Evolutionary conservation across 106 monocot species (phyloP), one percentile per base, ranked within the genome.

Genomic region (Triglochin maritima): DNA sequence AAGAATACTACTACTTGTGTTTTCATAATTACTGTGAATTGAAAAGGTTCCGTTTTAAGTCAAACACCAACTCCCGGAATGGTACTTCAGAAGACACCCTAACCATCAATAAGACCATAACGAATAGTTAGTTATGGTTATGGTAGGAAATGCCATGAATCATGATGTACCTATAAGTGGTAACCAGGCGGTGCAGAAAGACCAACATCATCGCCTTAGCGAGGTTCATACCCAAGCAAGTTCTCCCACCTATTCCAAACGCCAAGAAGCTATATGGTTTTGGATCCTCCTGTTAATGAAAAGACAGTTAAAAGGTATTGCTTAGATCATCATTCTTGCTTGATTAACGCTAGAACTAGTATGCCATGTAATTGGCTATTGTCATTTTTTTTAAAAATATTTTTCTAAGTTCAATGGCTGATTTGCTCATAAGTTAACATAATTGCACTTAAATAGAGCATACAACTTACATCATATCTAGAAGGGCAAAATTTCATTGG

Each of bases 161-260:
- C 13, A 46, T 46, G 6, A 45, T 46, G 4, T 17, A 91, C 90
- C 81, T 87, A 66, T 75, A 91, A 49, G 59, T 85, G 2, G 87
- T 92, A 60, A 85, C 70, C 9, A 92, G 80, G 4, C 81, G 77
- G 58, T 87, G 87, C 4, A 92, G 78, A 64, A 92, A 92, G 44
- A 92, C 77, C 10, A 85, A 55, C 85, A 92, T 87, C 87, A 87
- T 85, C n/a, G 76, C 78, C 79, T 79, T 92, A 44, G 91, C 91
- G 9, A 87, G 66, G 69, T 92, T 92, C 78, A 92, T 92, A 17
- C 91, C 91, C 78, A 92, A 70, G 74, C 91, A 92, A 44, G 71
- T 85, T 69, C 85, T 92, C 10, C 76, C 82, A 46, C 91, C 85
- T 9, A 71, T 76, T 51, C 91, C 87, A 66, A 92, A 92, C 0